Evolutionary conservation across 768 basidiomycete species (phyloP).

Genomic region (Russula griseocarnosa): DNA sequence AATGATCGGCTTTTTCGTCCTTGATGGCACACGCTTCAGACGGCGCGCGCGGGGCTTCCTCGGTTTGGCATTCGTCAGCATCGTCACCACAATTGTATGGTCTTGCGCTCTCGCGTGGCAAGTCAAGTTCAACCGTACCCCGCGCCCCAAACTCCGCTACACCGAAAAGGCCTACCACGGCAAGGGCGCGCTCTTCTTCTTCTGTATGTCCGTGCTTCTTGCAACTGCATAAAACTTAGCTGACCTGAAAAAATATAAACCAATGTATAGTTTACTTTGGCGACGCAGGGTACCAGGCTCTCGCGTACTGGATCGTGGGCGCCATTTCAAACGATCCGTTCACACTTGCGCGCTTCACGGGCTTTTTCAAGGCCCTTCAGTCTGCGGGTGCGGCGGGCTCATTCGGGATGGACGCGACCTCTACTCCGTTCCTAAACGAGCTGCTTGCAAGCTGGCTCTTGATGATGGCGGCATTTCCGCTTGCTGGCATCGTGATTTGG

Average conservation of each 20-base stretch:
- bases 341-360: conserved; percentile 43
- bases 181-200: conserved; percentile 41
- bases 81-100: conserved; percentile 40
- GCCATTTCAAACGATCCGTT: conserved; percentile 46
- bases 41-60: conserved; percentile 40
- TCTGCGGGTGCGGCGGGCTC: conserved; percentile 39
- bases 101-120: conserved; percentile 40
- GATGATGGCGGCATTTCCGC: conserved; percentile 38
- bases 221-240: neutral
- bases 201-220: conserved; percentile 33
- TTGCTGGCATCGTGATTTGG: conserved; percentile 36
- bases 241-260: neutral
- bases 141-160: conserved; percentile 32
- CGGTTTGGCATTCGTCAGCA: conserved; percentile 36
- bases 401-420: conserved; percentile 46
- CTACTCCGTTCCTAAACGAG: conserved; percentile 44
- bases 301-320: conserved; percentile 42
- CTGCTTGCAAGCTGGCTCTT: conserved; percentile 37
- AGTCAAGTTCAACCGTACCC: conserved; percentile 37
- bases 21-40: conserved; percentile 36
- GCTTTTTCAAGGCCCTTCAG: conserved; percentile 43
- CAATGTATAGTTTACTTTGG: conserved; percentile 37
- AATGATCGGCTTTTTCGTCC: conserved; percentile 40
- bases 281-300: conserved; percentile 38
- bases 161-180: conserved; percentile 35